phyloP scores from a whole-genome alignment of 176 grass and related monocot genomes.

The maize (Zea mays) region Zm-B73-REFERENCE-NAM-5.0 NC_050097.1:7360501-7361000 shows the following conservation, averaged over 20 bases:
- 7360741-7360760: constrained; percentile 90
- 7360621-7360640: constrained; percentile 61
- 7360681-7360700: constrained; percentile 91
- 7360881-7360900: constrained; percentile 87
- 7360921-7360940: constrained; percentile 53
- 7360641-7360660: constrained; percentile 77
- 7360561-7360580: constrained; percentile 89
- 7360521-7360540: constrained; percentile 85
- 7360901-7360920: constrained; percentile 53
- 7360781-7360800: constrained; percentile 93
- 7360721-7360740: constrained; percentile 90
- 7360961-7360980: constrained; percentile 48
- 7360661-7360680: constrained; percentile 90
- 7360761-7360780: constrained; percentile 87
- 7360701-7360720: constrained; percentile 79
- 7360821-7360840: constrained; percentile 79
- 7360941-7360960: constrained; percentile 53
- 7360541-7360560: constrained; percentile 90
- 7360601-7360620: constrained; percentile 88
- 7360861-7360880: constrained; percentile 97
- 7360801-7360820: constrained; percentile 64
- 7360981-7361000: constrained; percentile 63
- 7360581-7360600: constrained; percentile 64
- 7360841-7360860: constrained; percentile 83
- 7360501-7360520: constrained; percentile 84